Base-by-base conservation (phyloP, 306 rosid genomes). In the Sindora glabra region DNA sequence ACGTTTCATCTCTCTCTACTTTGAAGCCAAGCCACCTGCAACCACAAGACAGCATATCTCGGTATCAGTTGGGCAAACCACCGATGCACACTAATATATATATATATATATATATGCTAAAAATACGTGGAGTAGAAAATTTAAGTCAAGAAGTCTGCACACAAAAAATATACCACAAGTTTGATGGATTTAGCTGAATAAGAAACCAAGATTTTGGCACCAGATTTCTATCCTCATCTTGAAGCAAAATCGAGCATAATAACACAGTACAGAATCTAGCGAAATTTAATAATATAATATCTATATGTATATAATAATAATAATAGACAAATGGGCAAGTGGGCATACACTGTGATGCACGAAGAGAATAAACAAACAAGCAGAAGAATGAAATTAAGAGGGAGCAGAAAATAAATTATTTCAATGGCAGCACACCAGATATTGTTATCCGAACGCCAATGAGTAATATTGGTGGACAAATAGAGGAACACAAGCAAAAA, bases 41-140 rank as follows among this genome's bases (percentile, higher is more conserved):
- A 69, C 66, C n/a, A 73, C 56, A 48, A 76, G 33, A 64, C 74
- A 59, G 11, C 48, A 67, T 63, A 39, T 62, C 46, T 59, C 27
- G 64, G 68, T 65, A 25, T 66, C 40, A 75, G 70, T 62, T 27
- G 14, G 29, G 30, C 16, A 53, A 71, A 62, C n/a, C 75, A 72
- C 71, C 75, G 21, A 37, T n/a, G n/a, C n/a, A n/a, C n/a, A n/a
- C n/a, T n/a, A 15, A n/a, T n/a, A n/a, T n/a, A n/a, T n/a, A n/a
- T n/a, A n/a, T n/a, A n/a, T n/a, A n/a, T n/a, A n/a, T n/a, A n/a
- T n/a, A n/a, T n/a, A n/a, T n/a, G n/a, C n/a, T n/a, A 6, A 8
- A 2, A 6, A 6, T 39, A 17, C 18, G 44, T 24, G 56, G 30
- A 23, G 40, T 12, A 34, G 12, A 10, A 34, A 34, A 55, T 48